Evolutionary conservation across 1,139 yeast species (phyloP).

Genomic region (Oligophagozyma castellii): DNA sequence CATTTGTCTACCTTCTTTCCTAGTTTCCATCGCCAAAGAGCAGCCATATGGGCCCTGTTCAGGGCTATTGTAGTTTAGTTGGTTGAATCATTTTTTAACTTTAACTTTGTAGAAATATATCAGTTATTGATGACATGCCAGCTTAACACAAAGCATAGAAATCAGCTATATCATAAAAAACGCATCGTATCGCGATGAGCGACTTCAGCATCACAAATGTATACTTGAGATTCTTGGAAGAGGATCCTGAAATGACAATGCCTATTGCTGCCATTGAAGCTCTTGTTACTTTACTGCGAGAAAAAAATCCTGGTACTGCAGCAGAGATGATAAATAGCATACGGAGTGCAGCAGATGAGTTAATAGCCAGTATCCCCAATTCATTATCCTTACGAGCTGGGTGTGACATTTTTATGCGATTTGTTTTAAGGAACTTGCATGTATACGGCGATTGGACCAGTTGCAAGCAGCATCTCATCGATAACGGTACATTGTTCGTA

Average conservation of each 20-base stretch:
- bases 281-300: slow-evolving; percentile 65
- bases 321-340: slow-evolving; percentile 80
- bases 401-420: slow-evolving; percentile 90
- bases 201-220: slow-evolving; percentile 70
- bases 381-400: slow-evolving; percentile 93
- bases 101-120: no score
- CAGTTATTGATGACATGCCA: no score
- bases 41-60: no score
- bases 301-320: slow-evolving; percentile 81
- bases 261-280: slow-evolving; percentile 98
- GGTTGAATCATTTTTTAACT: no score
- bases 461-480: slow-evolving; percentile 78
- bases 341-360: slow-evolving; percentile 56
- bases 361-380: slow-evolving; percentile 72
- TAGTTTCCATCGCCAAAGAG: no score
- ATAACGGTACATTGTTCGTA: slow-evolving; percentile 84
- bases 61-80: no score
- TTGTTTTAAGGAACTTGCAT: slow-evolving; percentile 80
- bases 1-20: no score
- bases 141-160: no score
- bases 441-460: slow-evolving; percentile 91
- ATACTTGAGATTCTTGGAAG: slow-evolving; percentile 65
- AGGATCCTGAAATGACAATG: slow-evolving; percentile 93
- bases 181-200: no score
- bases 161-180: no score